Evolutionary conservation across 371 early-diverging fungal genomes (phyloP), one percentile per base, ranked within the genome.

Genomic region (Homolaphlyctis polyrhiza): DNA sequence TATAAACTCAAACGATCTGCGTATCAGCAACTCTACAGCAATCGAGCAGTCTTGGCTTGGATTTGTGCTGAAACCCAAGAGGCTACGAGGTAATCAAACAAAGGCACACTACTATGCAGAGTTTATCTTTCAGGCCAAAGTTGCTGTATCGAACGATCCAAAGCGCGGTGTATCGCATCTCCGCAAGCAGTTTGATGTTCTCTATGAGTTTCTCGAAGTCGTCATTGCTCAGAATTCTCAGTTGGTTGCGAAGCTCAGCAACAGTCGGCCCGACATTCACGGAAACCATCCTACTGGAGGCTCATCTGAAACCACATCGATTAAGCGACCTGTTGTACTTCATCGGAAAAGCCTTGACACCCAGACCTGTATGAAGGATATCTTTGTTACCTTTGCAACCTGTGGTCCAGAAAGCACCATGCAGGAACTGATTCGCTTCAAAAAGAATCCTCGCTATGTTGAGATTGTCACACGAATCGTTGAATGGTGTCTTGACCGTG

Each of bases 391-490:
- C 16, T 61, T 71, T 25, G 35, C 52, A 1, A 25, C 49, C 3
- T 55, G 55, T 18, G 77, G 77, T 14, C 65, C 70, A 8, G 77
- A 76, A 23, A 45, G 62, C 13, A 58, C 67, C 13, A 29, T 66
- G 16, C 55, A 61, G 34, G 73, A 77, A 23, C 49, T 77, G 25
- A 28, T 60, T 14, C 63, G 70, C 23, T 77, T 70, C 55, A 48
- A 68, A 25, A 77, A 76, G 57, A 71, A 77, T 55, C 77, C 77
- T 29, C 63, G 77, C 3, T 77, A 72, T 58, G 36, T 77, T 25
- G 77, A 77, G 64, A 29, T 74, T 16, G 51, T 71, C 36, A 43
- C 63, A 0, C 51, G 57, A 2, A 62, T 62, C 35, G 69, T 65
- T 43, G 65, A 61, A 23, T 77, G 77, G 77, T 66, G 65, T 49